Conservation (phyloP, 768 basidiomycete species). For the Amanita molliuscula region DNA sequence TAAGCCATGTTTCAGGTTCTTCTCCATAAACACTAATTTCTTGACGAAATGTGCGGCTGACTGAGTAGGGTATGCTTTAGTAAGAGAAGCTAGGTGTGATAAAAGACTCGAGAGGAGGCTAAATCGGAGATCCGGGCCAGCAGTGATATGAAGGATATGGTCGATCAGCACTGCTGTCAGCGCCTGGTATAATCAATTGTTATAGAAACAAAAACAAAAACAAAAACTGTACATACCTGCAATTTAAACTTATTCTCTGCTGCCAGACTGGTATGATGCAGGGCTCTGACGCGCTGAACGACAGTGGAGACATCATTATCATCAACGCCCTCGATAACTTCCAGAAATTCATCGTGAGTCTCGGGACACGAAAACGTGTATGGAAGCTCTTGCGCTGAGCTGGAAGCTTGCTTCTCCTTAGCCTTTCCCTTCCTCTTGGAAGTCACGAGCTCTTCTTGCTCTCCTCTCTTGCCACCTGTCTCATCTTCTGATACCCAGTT, state of each 20-base stretch:
- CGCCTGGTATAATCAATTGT: conserved; percentile 30
- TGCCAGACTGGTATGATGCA: conserved; percentile 89
- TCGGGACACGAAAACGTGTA: conserved; percentile 88
- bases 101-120: conserved; percentile 52
- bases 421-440: conserved; percentile 19
- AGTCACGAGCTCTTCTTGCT: conserved; percentile 32
- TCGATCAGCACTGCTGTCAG: conserved; percentile 77
- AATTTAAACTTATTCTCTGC: conserved; percentile 88
- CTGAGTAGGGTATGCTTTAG: conserved; percentile 71
- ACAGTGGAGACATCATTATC: conserved; percentile 72
- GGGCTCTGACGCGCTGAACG: conserved; percentile 79
- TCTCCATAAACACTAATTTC: conserved; percentile 87
- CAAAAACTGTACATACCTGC: conserved; percentile 43
- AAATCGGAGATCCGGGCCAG: conserved; percentile 52
- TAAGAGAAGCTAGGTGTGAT: conserved; percentile 71
- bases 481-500: conserved; percentile 23
- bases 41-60: conserved; percentile 69
- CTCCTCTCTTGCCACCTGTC: conserved; percentile 29
- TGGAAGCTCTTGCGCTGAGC: conserved; percentile 55
- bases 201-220: not conserved
- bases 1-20: conserved; percentile 81
- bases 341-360: conserved; percentile 83
- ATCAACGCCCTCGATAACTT: conserved; percentile 60
- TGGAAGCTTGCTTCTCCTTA: conserved; percentile 19
- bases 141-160: conserved; percentile 70